Conservation (phyloP, 352 stramenopile genomes). For the Elongisporangium undulatum region DNA sequence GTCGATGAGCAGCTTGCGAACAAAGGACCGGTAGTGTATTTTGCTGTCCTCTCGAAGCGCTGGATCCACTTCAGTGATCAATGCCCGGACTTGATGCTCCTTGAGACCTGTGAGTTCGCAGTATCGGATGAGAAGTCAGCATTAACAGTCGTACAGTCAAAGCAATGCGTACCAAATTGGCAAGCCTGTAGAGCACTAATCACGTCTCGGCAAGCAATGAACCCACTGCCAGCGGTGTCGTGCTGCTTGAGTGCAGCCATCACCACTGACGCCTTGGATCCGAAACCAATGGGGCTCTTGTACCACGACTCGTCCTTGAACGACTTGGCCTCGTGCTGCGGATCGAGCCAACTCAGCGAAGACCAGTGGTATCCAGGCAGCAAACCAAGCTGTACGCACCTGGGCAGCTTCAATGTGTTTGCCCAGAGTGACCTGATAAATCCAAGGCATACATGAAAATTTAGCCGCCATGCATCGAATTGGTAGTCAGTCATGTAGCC, state of each 20-base stretch:
- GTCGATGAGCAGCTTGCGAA: constrained; percentile 19
- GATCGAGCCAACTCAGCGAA: background rate
- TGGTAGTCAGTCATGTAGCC: background rate
- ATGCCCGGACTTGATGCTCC: constrained; percentile 19
- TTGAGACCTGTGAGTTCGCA: constrained; percentile 16
- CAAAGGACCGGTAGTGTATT: constrained; percentile 43
- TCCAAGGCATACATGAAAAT: background rate
- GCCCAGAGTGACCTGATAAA: background rate
- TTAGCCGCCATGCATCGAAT: background rate
- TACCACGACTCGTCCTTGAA: constrained; percentile 67
- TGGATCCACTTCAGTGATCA: constrained; percentile 30
- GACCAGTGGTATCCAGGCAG: background rate
- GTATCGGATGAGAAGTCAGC: no score
- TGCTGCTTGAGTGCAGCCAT: constrained; percentile 33
- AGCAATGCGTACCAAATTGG: constrained; percentile 22
- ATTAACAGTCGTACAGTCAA: background rate
- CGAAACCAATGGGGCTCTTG: constrained; percentile 33
- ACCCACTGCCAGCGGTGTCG: constrained; percentile 28
- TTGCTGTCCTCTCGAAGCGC: constrained; percentile 12
- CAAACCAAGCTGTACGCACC: background rate
- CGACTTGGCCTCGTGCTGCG: constrained; percentile 22
- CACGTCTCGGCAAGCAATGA: constrained; percentile 25
- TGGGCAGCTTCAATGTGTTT: constrained; percentile 11
- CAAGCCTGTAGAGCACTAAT: constrained; percentile 23
- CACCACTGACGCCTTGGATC: constrained; percentile 44